Percentiles rank a stretch among this genome's conserved stretches.
Conservation (phyloP, 1,284 basidiomycete species). For the Apiotrichum veenhuisii region DNA sequence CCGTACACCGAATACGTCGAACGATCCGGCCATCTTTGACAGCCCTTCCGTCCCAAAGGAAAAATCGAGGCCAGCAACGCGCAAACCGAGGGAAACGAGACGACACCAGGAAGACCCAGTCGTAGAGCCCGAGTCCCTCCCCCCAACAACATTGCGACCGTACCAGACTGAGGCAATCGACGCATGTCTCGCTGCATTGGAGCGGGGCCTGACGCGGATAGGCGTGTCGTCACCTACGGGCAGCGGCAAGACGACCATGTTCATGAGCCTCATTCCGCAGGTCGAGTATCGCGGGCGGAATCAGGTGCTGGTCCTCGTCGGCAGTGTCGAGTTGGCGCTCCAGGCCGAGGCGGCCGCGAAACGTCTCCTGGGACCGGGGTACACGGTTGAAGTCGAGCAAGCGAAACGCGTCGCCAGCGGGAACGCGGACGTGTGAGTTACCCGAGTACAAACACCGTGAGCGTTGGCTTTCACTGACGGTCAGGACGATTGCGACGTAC, state of each 20-base stretch:
- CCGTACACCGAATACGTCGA: no score
- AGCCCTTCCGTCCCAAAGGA: no score
- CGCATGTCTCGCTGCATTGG: conserved; percentile 70
- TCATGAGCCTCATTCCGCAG: conserved; percentile 67
- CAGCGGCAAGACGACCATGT: conserved; percentile 90
- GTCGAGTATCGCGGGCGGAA: conserved; percentile 8
- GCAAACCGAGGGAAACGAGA: no score
- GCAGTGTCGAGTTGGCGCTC: conserved; percentile 66
- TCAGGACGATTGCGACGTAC: conserved; percentile 84
- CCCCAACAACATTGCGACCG: conserved; percentile 59
- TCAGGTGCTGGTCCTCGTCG: conserved; percentile 41
- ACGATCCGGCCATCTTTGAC: no score
- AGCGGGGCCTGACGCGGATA: conserved; percentile 63
- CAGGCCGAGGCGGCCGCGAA: conserved; percentile 77
- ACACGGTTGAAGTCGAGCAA: conserved; percentile 89
- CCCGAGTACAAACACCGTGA: neutral
- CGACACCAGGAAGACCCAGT: no score
- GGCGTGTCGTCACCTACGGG: conserved; percentile 92
- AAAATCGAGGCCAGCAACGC: no score
- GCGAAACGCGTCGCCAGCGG: conserved; percentile 72
- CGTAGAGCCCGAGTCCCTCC: neutral
- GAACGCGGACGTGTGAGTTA: conserved; percentile 71
- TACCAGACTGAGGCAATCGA: conserved; percentile 85
- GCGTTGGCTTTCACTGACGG: neutral
- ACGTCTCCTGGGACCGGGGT: conserved; percentile 61